phyloP scores from a whole-genome alignment of 768 basidiomycete species.

The Suillus spraguei region DNA sequence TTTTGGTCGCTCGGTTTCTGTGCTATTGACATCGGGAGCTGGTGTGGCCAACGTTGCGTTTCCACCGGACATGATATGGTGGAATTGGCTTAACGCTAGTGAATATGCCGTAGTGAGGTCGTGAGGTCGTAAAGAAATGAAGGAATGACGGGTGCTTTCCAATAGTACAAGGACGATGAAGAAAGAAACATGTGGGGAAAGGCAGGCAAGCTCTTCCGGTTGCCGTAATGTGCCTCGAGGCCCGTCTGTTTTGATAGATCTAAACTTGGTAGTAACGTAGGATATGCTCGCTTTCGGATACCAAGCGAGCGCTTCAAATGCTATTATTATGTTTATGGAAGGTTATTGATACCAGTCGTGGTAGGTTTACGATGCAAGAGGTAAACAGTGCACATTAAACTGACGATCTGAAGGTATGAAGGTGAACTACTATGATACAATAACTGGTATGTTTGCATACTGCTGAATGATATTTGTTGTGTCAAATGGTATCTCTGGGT shows the following conservation, averaged over 20 bases:
- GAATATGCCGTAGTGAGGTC: background rate
- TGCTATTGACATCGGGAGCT: background rate
- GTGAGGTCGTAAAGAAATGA: constrained; percentile 4
- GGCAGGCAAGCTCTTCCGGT: background rate
- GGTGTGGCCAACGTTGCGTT: background rate
- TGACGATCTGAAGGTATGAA: background rate
- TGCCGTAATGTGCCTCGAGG: constrained; percentile 4
- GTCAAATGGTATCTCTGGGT: background rate
- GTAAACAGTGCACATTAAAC: background rate
- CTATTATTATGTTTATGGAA: background rate
- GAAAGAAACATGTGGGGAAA: constrained; percentile 2
- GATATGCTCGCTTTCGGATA: background rate
- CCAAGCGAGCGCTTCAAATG: background rate
- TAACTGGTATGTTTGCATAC: constrained; percentile 6
- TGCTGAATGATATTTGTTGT: background rate
- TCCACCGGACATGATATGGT: constrained; percentile 7
- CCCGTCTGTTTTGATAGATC: background rate
- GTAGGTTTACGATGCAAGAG: background rate
- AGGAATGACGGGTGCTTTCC: background rate
- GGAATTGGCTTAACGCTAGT: constrained; percentile 1
- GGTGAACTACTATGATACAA: constrained; percentile 7
- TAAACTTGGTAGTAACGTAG: background rate
- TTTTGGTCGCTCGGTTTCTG: background rate
- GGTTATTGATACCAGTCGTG: background rate
- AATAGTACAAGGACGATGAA: constrained; percentile 4